Evolutionary conservation across 2,329 filamentous ascomycete species (phyloP).

Genomic region (Cladophialophora immunda): DNA sequence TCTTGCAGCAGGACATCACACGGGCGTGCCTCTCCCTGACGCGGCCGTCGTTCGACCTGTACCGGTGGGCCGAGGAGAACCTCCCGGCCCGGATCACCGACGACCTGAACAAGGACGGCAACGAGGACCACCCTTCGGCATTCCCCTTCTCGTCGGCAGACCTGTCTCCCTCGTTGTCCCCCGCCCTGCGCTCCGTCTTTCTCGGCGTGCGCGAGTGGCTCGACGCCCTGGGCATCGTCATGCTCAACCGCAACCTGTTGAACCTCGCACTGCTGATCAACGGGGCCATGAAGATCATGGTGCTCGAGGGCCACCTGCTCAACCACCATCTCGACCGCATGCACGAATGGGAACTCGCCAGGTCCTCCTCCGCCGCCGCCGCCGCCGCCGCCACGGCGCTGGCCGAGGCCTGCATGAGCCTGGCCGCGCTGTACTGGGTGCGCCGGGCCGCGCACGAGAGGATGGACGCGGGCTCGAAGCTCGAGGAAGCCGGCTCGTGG

Average conservation of each 20-base stretch:
- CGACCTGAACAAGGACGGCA: neutral
- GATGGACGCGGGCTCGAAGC: slow-evolving; percentile 14
- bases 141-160: neutral
- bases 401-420: slow-evolving; percentile 9
- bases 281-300: slow-evolving; percentile 12
- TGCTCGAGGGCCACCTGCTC: slow-evolving; percentile 8
- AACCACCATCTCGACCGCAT: slow-evolving; percentile 17
- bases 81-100: neutral
- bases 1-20: slow-evolving; percentile 20
- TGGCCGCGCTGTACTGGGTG: slow-evolving; percentile 19
- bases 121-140: slow-evolving; percentile 1
- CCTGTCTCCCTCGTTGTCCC: neutral
- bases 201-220: slow-evolving; percentile 11
- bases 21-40: slow-evolving; percentile 21
- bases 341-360: neutral
- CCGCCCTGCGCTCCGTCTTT: neutral
- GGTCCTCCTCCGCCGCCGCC: neutral
- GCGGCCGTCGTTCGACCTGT: slow-evolving; percentile 20
- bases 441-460: slow-evolving; percentile 19
- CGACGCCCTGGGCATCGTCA: slow-evolving; percentile 8
- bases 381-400: neutral
- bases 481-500: slow-evolving; percentile 13
- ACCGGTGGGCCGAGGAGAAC: slow-evolving; percentile 20
- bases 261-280: slow-evolving; percentile 2
- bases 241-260: slow-evolving; percentile 1